Percentiles rank a stretch among this genome's conserved stretches.
Conservation (phyloP, 169 alveolate genomes). For the Besnoitia besnoiti region DNA sequence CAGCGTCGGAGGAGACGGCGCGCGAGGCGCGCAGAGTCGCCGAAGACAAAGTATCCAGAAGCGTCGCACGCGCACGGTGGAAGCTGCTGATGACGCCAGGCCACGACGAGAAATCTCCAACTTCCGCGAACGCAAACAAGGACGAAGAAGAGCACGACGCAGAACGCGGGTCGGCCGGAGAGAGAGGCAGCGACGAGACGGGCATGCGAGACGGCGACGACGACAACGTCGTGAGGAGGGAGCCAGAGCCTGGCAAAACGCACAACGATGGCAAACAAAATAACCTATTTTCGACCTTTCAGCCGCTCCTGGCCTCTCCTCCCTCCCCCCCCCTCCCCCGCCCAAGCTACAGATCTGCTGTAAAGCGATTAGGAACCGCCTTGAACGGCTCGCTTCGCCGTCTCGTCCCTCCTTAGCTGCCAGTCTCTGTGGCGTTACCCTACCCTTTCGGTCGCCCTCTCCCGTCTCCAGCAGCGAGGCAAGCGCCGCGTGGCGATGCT, state of each 20-base stretch:
- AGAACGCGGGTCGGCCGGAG: not conserved
- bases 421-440: too few relatives aligned
- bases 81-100: not conserved
- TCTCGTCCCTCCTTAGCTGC: not conserved
- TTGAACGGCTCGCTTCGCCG: too few relatives aligned
- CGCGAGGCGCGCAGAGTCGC: not conserved
- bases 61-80: not conserved
- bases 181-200: not conserved
- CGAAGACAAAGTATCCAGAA: not conserved
- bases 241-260: not conserved
- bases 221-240: not conserved
- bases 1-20: too few relatives aligned
- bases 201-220: not conserved
- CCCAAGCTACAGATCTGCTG: too few relatives aligned
- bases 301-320: too few relatives aligned
- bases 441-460: not conserved
- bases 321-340: too few relatives aligned
- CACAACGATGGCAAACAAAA: not conserved
- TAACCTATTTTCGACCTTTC: too few relatives aligned
- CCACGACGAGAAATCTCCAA: conserved; percentile 5
- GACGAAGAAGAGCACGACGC: not conserved
- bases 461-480: too few relatives aligned
- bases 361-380: too few relatives aligned
- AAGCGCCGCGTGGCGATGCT: not conserved
- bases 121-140: not conserved